Percentiles rank a stretch among this genome's conserved stretches.
These are phyloP conservation scores for Bombardia bombarda DNA, from an alignment of 495 filamentous ascomycete genomes.

Conservation along the genomic window DNA sequence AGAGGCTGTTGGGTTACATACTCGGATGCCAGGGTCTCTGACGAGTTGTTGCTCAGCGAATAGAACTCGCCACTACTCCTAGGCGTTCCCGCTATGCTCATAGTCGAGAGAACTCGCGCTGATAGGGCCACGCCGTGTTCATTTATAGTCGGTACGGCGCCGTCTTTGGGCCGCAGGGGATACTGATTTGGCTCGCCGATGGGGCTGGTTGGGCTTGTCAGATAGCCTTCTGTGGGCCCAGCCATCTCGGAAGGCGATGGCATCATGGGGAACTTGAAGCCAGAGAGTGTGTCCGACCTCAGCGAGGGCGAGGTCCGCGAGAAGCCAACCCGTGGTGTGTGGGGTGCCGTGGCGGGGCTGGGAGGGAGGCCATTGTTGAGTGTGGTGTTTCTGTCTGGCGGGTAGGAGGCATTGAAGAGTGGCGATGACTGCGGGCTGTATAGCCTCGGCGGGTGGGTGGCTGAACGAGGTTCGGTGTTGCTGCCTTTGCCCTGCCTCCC, in stretches of 20 bases:
- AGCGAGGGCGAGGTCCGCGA: conserved; percentile 23
- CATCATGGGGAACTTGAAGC: conserved; percentile 62
- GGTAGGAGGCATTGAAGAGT: conserved; percentile 41
- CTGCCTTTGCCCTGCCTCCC: conserved; percentile 2
- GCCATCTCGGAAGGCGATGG: conserved; percentile 30
- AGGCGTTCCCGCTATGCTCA: conserved; percentile 60
- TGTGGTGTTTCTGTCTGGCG: conserved; percentile 29
- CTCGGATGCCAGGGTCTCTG: conserved; percentile 87
- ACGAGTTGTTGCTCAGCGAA: conserved; percentile 86
- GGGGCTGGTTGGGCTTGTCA: conserved; percentile 29
- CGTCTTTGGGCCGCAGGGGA: conserved; percentile 30
- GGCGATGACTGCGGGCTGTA: conserved; percentile 32
- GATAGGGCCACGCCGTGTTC: conserved; percentile 51
- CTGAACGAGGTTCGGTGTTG: conserved; percentile 14
- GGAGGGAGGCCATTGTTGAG: conserved; percentile 27
- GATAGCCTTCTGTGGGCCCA: conserved; percentile 8
- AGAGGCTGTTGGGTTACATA: conserved; percentile 60
- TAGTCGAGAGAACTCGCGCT: conserved; percentile 64
- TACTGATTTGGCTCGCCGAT: conserved; percentile 21
- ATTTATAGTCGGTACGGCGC: conserved; percentile 34
- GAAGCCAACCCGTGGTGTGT: conserved; percentile 26
- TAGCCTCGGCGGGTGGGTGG: conserved; percentile 32
- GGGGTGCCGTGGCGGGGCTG: conserved; percentile 30
- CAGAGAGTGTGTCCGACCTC: conserved; percentile 40
- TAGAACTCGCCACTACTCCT: conserved; percentile 94